Evolutionary conservation across 1,284 basidiomycete genomes (phyloP), one percentile per base, ranked within the genome.

Genomic region (Earliella scabrosa): DNA sequence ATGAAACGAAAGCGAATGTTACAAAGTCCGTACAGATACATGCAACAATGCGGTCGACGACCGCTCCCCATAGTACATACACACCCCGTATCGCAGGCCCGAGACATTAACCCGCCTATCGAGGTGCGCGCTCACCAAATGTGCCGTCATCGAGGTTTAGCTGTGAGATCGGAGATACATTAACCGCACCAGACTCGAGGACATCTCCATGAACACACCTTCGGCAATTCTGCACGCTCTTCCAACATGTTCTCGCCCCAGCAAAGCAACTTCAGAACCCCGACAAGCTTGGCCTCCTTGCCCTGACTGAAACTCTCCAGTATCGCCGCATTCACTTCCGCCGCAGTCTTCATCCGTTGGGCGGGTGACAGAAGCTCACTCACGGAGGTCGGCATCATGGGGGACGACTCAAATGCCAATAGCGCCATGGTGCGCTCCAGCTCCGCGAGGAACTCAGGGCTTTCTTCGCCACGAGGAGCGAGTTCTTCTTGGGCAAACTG

Each of bases 391-490:
- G 93, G 92, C 45, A 82, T 80, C 43, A 77, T 76, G 56, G 80
- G 80, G 14, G 80, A 83, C 47, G 80, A 83, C 69, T 94, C 92
- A 72, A 98, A 98, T 8, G 95, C 96, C 8, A 99, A 78, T 41
- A 99, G 75, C 21, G 95, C 93, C 95, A 99, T 98, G 18, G 96
- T 97, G 46, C 89, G 82, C 74, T 99, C 97, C 32, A 99, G 78
- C 68, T 98, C 96, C 14, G 85, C 77, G 23, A 99, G 79, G 71
- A 97, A 97, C 68, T 97, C 92, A 0, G 95, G 95, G 55, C 90
- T 92, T 77, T 98, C 94, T 67, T 98, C 94, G 2, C 95, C 97
- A 8, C 95, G 87, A 11, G 95, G 95, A 2, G 97, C 97, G 3
- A 99, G 82, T 71, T 98, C 95, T 48, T 88, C 84, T 60, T 97